phyloP scores from a whole-genome alignment of 768 basidiomycete species.

The Calocybe cyanea region DNA sequence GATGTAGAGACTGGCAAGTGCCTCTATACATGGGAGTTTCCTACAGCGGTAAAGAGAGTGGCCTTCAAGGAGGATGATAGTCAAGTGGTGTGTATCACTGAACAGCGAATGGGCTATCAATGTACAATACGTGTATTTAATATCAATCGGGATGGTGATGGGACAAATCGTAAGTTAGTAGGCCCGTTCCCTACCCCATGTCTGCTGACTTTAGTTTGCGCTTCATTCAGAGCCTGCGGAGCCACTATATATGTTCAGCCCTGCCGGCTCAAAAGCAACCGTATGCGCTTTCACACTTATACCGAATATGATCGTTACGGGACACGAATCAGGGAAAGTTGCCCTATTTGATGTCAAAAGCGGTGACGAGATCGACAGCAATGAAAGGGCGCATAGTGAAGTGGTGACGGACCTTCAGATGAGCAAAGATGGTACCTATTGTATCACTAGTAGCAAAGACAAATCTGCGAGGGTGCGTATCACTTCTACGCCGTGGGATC shows the following conservation, averaged over 20 bases:
- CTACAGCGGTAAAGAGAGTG: constrained; percentile 95
- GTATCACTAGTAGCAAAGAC: constrained; percentile 95
- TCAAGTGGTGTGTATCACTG: constrained; percentile 88
- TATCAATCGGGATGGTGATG: constrained; percentile 81
- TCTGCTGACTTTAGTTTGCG: constrained; percentile 3
- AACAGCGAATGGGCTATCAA: constrained; percentile 93
- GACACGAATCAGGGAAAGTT: constrained; percentile 95
- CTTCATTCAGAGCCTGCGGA: constrained; percentile 62
- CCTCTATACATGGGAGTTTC: constrained; percentile 95
- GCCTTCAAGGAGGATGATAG: constrained; percentile 85
- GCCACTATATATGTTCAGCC: constrained; percentile 76
- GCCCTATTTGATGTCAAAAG: constrained; percentile 86
- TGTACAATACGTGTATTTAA: constrained; percentile 89
- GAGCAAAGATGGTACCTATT: constrained; percentile 87
- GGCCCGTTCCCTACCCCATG: not conserved
- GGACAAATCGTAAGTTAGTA: constrained; percentile 66
- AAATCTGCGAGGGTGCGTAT: constrained; percentile 83
- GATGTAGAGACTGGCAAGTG: constrained; percentile 86
- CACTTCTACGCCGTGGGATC: constrained; percentile 1
- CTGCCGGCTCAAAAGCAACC: constrained; percentile 93
- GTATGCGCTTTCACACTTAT: constrained; percentile 88
- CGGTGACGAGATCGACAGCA: constrained; percentile 78
- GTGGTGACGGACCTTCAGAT: constrained; percentile 91
- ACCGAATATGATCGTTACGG: constrained; percentile 80
- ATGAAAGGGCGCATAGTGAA: constrained; percentile 87